Base-by-base conservation (phyloP, 164 flowering plant genomes). In the Sextonia rubra region DNA sequence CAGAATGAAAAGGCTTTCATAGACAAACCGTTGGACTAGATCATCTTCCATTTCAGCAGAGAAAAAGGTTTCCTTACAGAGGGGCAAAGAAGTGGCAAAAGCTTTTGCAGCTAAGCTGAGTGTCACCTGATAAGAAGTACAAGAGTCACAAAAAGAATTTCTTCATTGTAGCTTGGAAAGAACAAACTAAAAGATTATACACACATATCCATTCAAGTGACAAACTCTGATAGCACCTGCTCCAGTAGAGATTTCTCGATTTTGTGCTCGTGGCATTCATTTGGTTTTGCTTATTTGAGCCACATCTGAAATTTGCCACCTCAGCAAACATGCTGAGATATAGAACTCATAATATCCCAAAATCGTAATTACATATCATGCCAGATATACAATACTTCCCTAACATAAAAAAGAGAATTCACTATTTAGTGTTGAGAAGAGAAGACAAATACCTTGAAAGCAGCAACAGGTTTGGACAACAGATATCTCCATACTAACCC, bases 51-150 rank as follows among this genome's bases (percentile, higher is more conserved):
- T 88, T 60, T 74, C 71, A n/a, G 83, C 71, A 69, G 95, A 90
- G 90, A 93, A 93, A 82, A 93, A 93, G 49, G 97, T 91, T 77
- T 90, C 97, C 83, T 83, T 90, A 60, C 97, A 94, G 68, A 92
- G 91, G 71, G 92, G 78, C 68, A 94, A 79, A 69, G 87, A 85
- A 69, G 88, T 92, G 73, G 90, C 90, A 80, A 92, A 94, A 68
- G 86, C 97, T 84, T 94, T 94, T 25, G 95, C 95, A 78, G 98
- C 98, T 83, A 94, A 85, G 87, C 98, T 92, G 69, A 82, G 84
- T 2, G 97, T 94, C 55, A 92, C 95, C 98, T 92, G 87, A 68
- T 64, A 73, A 75, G 71, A 26, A 67, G 23, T 60, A 22, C 17
- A 47, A 22, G 65, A 15, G 58, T 55, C 68, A 71, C n/a, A 25